These are phyloP conservation scores for Polygonum aviculare DNA, from an alignment of 148 eudicot species.

Conservation along the genomic window DNA sequence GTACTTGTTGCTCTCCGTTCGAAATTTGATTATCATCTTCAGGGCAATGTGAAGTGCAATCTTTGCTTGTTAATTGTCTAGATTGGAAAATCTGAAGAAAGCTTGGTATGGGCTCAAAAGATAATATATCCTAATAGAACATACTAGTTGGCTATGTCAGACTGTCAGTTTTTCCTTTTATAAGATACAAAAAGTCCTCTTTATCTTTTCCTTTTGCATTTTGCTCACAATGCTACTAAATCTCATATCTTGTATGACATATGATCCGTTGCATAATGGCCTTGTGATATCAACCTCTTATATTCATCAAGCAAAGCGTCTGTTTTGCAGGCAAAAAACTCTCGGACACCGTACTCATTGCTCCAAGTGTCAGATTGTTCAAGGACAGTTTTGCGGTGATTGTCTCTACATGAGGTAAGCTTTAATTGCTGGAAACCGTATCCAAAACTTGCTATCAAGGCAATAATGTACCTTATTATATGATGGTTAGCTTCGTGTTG, in stretches of 20 bases:
- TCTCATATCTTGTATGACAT: neutral
- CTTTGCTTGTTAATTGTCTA: neutral
- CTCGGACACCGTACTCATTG: constrained; percentile 85
- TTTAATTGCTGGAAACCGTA: neutral
- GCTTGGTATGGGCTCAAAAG: neutral
- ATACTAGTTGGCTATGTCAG: neutral
- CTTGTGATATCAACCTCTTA: neutral
- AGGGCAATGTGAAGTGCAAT: neutral
- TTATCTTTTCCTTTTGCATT: neutral
- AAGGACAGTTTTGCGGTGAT: constrained; percentile 98
- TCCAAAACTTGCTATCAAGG: neutral
- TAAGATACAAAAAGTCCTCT: neutral
- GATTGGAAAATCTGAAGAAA: neutral
- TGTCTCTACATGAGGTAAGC: constrained; percentile 78
- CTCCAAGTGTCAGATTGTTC: constrained; percentile 59
- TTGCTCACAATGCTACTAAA: neutral
- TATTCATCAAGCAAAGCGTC: neutral
- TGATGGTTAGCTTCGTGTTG: neutral
- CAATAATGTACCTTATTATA: neutral
- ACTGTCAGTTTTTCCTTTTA: neutral
- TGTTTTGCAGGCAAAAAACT: constrained; percentile 83
- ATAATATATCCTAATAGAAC: neutral
- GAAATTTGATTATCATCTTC: neutral
- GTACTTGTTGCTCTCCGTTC: neutral
- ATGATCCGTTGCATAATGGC: neutral